phyloP scores from a whole-genome alignment of 2,329 filamentous ascomycete genomes.

The Aspergillus ustus region DNA sequence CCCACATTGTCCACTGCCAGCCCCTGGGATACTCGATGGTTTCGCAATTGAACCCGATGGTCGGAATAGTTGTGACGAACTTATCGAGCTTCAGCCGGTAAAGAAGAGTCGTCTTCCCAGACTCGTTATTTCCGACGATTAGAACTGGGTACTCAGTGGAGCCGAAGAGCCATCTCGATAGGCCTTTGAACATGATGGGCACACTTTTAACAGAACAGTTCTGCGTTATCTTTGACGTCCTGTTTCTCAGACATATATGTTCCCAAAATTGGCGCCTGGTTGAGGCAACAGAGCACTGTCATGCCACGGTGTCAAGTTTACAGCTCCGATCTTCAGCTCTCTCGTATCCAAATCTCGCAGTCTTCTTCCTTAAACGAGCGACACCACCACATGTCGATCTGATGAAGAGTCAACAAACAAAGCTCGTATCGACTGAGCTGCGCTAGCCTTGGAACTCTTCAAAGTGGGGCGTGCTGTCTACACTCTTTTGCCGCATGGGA shows the following conservation, averaged over 20 bases:
- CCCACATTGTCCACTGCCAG: constrained; percentile 11
- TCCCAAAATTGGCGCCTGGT: background rate
- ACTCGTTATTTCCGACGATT: background rate
- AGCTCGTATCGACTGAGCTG: background rate
- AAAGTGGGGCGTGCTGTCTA: background rate
- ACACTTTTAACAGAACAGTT: background rate
- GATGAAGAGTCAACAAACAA: background rate
- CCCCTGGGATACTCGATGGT: constrained; percentile 10
- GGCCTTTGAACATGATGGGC: constrained; percentile 1
- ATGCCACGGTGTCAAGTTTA: background rate
- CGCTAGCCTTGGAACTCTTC: background rate
- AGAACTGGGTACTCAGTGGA: constrained; percentile 5
- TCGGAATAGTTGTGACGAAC: background rate
- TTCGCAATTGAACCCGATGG: constrained; percentile 8
- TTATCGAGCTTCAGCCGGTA: constrained; percentile 5
- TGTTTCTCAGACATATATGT: background rate
- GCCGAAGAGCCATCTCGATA: constrained; percentile 6
- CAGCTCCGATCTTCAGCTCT: background rate
- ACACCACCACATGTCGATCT: background rate
- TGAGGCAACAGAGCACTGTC: background rate
- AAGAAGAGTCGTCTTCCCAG: constrained; percentile 10
- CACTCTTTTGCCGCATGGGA: background rate
- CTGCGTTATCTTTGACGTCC: background rate
- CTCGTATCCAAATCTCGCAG: background rate
- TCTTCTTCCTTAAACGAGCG: background rate